A percentile compares a stretch with the other conserved stretches of the same genome.
These are phyloP conservation scores for Penicillium turbatum DNA, from an alignment of 495 filamentous ascomycete species.

Conservation along the genomic window DNA sequence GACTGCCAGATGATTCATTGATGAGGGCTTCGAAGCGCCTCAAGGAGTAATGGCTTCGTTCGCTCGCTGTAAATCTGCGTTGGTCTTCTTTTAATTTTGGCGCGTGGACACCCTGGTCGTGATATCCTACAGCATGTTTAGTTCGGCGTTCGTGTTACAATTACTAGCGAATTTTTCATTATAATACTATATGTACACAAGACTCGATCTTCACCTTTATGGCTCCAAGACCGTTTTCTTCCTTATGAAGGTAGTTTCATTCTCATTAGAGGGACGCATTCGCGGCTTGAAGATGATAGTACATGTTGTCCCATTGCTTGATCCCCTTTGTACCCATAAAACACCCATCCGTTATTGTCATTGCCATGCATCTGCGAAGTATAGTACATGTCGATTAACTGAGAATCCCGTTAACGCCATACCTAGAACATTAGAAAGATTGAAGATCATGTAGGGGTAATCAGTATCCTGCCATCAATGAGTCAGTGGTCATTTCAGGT, in stretches of 20 bases:
- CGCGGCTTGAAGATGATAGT: neutral
- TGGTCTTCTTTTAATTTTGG: neutral
- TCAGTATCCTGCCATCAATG: constrained; percentile 17
- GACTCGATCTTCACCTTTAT: neutral
- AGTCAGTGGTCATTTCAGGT: neutral
- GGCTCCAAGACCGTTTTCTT: neutral
- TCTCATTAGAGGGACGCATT: neutral
- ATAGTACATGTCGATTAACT: constrained; percentile 5
- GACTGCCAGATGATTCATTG: constrained; percentile 77
- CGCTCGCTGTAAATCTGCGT: constrained; percentile 1
- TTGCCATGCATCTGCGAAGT: neutral
- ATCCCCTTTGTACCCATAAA: neutral
- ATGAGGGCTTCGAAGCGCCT: constrained; percentile 45
- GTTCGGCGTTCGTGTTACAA: constrained; percentile 10
- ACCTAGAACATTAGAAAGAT: neutral
- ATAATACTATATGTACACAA: neutral
- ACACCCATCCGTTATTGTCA: too few relatives aligned
- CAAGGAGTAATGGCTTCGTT: constrained; percentile 33
- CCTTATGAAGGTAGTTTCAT: neutral
- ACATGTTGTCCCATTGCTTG: neutral
- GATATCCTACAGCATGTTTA: constrained; percentile 4
- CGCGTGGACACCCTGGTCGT: neutral
- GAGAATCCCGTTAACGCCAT: too few relatives aligned
- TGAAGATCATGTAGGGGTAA: neutral
- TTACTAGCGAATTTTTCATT: neutral